A percentile compares a stretch with the other conserved stretches of the same genome.
phyloP scores from a whole-genome alignment of 257 asterid genomes.

The Linaria vulgaris region DNA sequence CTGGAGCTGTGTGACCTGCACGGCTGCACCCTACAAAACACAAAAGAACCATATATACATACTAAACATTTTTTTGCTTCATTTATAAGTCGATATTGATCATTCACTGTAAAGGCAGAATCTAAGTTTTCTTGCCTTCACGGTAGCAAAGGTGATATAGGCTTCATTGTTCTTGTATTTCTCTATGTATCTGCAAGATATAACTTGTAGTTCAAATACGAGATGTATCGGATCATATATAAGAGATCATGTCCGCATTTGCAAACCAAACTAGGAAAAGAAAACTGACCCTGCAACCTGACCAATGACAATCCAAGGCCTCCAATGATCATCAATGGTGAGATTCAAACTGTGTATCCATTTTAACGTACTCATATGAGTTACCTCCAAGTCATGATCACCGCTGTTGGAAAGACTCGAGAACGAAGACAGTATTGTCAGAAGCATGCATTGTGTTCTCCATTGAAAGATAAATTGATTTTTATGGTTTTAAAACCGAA shows the following conservation, averaged over 20 bases:
- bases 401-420: conserved; percentile 18
- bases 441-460: not conserved
- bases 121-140: conserved; percentile 34
- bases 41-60: no score
- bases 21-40: conserved; percentile 40
- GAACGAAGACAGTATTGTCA: not conserved
- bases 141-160: conserved; percentile 40
- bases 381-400: conserved; percentile 27
- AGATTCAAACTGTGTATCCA: conserved; percentile 25
- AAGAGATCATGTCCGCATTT: not conserved
- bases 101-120: not conserved
- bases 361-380: conserved; percentile 23
- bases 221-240: no score
- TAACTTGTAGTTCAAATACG: no score
- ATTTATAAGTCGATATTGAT: not conserved
- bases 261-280: not conserved
- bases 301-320: conserved; percentile 34
- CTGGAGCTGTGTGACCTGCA: conserved; percentile 36
- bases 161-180: conserved; percentile 26
- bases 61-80: no score
- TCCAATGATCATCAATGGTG: conserved; percentile 28
- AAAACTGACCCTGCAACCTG: conserved; percentile 51
- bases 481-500: no score
- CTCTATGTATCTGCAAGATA: conserved; percentile 35
- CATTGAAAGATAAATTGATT: not conserved